Evolutionary conservation across 371 early-diverging fungal genomes (phyloP).

Genomic region (Chytridium lagenaria): DNA sequence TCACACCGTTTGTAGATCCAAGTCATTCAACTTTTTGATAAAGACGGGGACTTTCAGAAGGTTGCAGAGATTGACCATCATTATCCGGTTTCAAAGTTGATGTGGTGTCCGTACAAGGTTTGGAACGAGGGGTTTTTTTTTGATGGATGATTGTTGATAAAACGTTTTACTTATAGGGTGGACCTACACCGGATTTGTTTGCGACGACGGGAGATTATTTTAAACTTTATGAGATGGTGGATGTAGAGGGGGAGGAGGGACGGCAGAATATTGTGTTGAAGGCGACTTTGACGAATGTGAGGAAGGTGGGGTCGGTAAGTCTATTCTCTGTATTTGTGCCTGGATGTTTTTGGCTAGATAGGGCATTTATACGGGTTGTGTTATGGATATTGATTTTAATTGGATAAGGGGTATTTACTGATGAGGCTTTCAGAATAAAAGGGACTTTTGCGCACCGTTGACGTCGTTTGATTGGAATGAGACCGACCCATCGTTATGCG

Average conservation of each 20-base stretch:
- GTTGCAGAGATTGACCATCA: slow-evolving; percentile 81
- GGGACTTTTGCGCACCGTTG: slow-evolving; percentile 84
- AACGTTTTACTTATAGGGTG: neutral
- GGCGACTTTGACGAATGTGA: slow-evolving; percentile 43
- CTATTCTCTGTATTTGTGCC: neutral
- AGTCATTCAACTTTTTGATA: slow-evolving; percentile 35
- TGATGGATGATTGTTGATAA: neutral
- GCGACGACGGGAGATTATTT: slow-evolving; percentile 90
- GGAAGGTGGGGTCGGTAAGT: slow-evolving; percentile 38
- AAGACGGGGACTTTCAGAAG: slow-evolving; percentile 65
- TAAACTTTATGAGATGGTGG: slow-evolving; percentile 85
- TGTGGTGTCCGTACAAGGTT: slow-evolving; percentile 86
- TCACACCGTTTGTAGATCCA: slow-evolving; percentile 31
- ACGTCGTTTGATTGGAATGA: slow-evolving; percentile 98
- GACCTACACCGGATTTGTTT: slow-evolving; percentile 69
- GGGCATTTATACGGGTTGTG: too few relatives aligned
- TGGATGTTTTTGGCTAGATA: too few relatives aligned
- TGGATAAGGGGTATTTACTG: too few relatives aligned
- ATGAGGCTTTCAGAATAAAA: slow-evolving; percentile 44
- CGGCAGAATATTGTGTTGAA: slow-evolving; percentile 9
- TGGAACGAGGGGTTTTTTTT: neutral
- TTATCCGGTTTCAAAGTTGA: slow-evolving; percentile 88
- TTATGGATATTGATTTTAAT: too few relatives aligned
- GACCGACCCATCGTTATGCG: slow-evolving; percentile 78
- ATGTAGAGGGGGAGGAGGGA: slow-evolving; percentile 43